phyloP scores from a whole-genome alignment of 495 filamentous ascomycete genomes.

The Podospora didyma region DNA sequence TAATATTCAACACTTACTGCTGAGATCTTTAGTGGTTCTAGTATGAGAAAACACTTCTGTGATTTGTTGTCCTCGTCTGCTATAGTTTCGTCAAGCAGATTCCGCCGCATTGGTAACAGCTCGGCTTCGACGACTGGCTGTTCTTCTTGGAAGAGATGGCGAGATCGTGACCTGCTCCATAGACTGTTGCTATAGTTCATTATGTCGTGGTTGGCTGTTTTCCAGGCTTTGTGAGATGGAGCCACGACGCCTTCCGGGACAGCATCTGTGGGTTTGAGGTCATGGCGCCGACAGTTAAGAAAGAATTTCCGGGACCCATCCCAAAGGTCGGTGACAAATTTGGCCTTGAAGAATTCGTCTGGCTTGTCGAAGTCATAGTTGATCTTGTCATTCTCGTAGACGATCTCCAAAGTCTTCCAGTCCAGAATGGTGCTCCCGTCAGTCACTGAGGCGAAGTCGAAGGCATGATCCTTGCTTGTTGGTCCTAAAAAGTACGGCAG shows the following conservation, averaged over 20 bases:
- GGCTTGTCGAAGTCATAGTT: constrained; percentile 49
- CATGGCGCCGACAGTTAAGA: constrained; percentile 35
- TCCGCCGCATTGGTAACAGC: constrained; percentile 68
- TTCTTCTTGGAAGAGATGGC: constrained; percentile 43
- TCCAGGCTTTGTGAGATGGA: constrained; percentile 22
- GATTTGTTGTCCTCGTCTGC: constrained; percentile 27
- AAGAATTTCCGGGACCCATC: constrained; percentile 67
- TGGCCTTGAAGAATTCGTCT: constrained; percentile 55
- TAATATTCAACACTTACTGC: constrained; percentile 48
- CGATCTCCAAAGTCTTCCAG: constrained; percentile 55
- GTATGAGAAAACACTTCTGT: constrained; percentile 43
- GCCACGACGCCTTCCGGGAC: constrained; percentile 33
- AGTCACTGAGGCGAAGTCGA: constrained; percentile 15
- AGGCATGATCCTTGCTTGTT: constrained; percentile 28
- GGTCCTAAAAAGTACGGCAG: constrained; percentile 89
- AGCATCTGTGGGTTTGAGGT: constrained; percentile 41
- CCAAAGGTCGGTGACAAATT: constrained; percentile 69
- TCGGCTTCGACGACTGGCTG: constrained; percentile 80
- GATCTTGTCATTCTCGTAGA: constrained; percentile 45
- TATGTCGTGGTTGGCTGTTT: constrained; percentile 27
- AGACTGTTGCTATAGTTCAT: constrained; percentile 43
- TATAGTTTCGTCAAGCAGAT: constrained; percentile 65
- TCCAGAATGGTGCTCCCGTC: constrained; percentile 52
- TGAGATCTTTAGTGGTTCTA: constrained; percentile 63
- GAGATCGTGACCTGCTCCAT: constrained; percentile 29